Conservation (phyloP, 345 rosid species). For the Citropsis articulata region DNA sequence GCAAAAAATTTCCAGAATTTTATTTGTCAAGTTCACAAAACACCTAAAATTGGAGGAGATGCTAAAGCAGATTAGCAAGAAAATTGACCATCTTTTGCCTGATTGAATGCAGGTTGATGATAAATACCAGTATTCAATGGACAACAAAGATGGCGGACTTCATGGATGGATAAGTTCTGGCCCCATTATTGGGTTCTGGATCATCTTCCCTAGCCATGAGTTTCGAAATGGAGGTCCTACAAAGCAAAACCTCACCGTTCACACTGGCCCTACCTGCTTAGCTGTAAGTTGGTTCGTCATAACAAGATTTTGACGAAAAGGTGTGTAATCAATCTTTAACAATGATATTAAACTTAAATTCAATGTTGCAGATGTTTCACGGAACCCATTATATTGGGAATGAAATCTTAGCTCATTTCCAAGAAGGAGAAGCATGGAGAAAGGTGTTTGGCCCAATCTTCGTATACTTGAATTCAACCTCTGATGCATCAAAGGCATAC, state of each 20-base stretch:
- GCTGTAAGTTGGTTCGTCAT: slow-evolving; percentile 24
- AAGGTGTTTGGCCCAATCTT: slow-evolving; percentile 44
- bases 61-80: background rate
- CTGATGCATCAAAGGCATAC: slow-evolving; percentile 26
- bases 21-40: background rate
- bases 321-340: no score
- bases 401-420: slow-evolving; percentile 31
- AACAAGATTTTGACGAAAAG: background rate
- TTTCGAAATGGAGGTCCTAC: slow-evolving; percentile 41
- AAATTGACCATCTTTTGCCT: background rate
- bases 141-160: slow-evolving; percentile 37
- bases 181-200: slow-evolving; percentile 40
- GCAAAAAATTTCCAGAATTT: background rate
- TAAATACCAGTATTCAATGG: slow-evolving; percentile 42
- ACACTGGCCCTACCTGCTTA: slow-evolving; percentile 35
- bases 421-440: slow-evolving; percentile 41
- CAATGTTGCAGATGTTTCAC: slow-evolving; percentile 30
- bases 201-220: slow-evolving; percentile 35
- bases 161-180: slow-evolving; percentile 44
- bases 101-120: slow-evolving; percentile 38
- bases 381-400: slow-evolving; percentile 33
- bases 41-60: background rate
- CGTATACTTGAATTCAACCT: slow-evolving; percentile 39
- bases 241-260: slow-evolving; percentile 41
- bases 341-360: background rate